These are phyloP conservation scores for Talaromyces sp. DNA, from an alignment of 2,329 filamentous ascomycete species.

Conservation along the genomic window DNA sequence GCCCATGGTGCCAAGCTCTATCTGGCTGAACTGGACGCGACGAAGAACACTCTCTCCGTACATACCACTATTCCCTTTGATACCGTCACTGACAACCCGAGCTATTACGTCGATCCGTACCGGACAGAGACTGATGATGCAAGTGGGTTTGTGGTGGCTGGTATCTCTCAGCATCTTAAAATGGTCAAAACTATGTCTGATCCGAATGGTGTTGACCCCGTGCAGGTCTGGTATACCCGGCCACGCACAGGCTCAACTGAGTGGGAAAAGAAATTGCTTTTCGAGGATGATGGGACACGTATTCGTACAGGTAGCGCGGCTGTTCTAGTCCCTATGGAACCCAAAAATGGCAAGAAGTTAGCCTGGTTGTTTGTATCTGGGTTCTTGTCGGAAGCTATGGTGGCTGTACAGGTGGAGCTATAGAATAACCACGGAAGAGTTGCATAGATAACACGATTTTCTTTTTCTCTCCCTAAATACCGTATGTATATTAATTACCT, in stretches of 20 bases:
- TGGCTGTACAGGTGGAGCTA: constrained; percentile 59
- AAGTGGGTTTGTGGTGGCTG: constrained; percentile 58
- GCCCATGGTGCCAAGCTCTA: constrained; percentile 53
- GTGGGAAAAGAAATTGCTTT: constrained; percentile 55
- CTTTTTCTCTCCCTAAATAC: no score
- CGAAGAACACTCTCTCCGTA: constrained; percentile 44
- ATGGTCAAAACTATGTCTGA: constrained; percentile 39
- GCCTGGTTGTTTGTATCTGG: constrained; percentile 64
- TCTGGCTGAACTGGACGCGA: constrained; percentile 32
- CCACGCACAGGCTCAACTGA: constrained; percentile 19
- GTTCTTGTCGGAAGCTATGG: constrained; percentile 52
- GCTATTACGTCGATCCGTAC: constrained; percentile 60
- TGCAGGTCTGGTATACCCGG: constrained; percentile 52
- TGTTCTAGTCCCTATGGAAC: constrained; percentile 58
- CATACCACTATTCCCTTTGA: constrained; percentile 50
- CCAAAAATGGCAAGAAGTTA: constrained; percentile 47
- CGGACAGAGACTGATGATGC: constrained; percentile 47
- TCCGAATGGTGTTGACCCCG: constrained; percentile 41
- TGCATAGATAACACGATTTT: no score
- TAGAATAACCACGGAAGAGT: constrained; percentile 7
- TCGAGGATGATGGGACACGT: constrained; percentile 59
- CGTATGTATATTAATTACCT: background rate
- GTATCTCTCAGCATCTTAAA: constrained; percentile 48
- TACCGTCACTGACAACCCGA: constrained; percentile 59
- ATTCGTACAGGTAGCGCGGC: constrained; percentile 56